Percentiles rank a stretch among this genome's conserved stretches.
Conservation (phyloP, 768 basidiomycete genomes). For the Cyathus striatus region DNA sequence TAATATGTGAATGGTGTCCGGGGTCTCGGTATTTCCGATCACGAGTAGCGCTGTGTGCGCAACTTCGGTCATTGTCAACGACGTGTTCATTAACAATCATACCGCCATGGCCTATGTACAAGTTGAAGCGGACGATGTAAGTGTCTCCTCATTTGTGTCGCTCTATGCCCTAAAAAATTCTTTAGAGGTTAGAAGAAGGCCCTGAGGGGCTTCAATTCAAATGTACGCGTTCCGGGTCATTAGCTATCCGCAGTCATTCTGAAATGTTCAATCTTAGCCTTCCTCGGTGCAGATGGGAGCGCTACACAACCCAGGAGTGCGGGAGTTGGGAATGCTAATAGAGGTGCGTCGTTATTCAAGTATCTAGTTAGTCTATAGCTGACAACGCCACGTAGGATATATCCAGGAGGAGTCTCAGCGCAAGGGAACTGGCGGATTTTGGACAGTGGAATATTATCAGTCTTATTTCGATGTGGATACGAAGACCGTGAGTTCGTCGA, state of each 20-base stretch:
- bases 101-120: constrained; percentile 79
- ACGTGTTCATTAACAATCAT: too few relatives aligned
- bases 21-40: too few relatives aligned
- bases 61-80: too few relatives aligned
- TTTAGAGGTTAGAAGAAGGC: constrained; percentile 52
- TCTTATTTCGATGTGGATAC: constrained; percentile 89
- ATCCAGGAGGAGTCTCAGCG: constrained; percentile 46
- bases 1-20: too few relatives aligned
- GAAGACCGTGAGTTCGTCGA: constrained; percentile 40
- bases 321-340: constrained; percentile 45
- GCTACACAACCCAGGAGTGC: constrained; percentile 22
- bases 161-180: background rate
- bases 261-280: constrained; percentile 33
- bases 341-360: constrained; percentile 29
- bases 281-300: constrained; percentile 42
- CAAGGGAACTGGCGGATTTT: constrained; percentile 55
- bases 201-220: constrained; percentile 70
- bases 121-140: constrained; percentile 67
- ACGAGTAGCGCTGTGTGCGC: too few relatives aligned
- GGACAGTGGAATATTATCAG: constrained; percentile 84
- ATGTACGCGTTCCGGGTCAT: constrained; percentile 32
- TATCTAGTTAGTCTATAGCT: constrained; percentile 1
- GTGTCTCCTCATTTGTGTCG: constrained; percentile 8
- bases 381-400: too few relatives aligned
- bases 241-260: background rate